Conservation (phyloP, 1,284 basidiomycete species). For the Waitea zeae region DNA sequence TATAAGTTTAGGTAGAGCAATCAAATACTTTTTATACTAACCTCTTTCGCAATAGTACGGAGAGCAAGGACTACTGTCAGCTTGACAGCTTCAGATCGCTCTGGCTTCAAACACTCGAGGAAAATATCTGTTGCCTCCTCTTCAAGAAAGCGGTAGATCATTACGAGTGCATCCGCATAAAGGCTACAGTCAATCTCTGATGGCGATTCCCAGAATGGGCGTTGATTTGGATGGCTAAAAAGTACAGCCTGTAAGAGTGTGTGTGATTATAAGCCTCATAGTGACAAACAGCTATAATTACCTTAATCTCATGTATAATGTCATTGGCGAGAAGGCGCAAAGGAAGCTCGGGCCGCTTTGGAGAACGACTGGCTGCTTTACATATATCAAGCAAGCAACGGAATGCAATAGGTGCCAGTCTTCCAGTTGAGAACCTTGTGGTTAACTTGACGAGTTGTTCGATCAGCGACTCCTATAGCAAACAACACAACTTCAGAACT, state of each 20-base stretch:
- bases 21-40: no score
- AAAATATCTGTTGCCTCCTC: constrained; percentile 44
- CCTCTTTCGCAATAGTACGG: constrained; percentile 11
- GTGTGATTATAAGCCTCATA: constrained; percentile 4
- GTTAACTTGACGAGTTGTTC: constrained; percentile 36
- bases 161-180: constrained; percentile 58
- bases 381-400: constrained; percentile 73
- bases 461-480: constrained; percentile 35
- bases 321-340: constrained; percentile 55
- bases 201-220: constrained; percentile 50
- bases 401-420: constrained; percentile 26
- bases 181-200: constrained; percentile 71
- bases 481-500: no score
- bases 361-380: constrained; percentile 58
- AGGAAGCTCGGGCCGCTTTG: constrained; percentile 46
- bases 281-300: constrained; percentile 12
- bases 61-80: constrained; percentile 60
- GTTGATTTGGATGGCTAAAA: constrained; percentile 27
- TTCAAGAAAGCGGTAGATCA: constrained; percentile 53
- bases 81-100: constrained; percentile 66
- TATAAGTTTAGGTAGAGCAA: no score
- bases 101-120: constrained; percentile 46
- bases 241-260: constrained; percentile 21
- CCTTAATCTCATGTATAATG: constrained; percentile 66
- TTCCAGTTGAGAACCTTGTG: constrained; percentile 34